Conservation (phyloP, 495 filamentous ascomycete species). For the Xylaria palmicola region DNA sequence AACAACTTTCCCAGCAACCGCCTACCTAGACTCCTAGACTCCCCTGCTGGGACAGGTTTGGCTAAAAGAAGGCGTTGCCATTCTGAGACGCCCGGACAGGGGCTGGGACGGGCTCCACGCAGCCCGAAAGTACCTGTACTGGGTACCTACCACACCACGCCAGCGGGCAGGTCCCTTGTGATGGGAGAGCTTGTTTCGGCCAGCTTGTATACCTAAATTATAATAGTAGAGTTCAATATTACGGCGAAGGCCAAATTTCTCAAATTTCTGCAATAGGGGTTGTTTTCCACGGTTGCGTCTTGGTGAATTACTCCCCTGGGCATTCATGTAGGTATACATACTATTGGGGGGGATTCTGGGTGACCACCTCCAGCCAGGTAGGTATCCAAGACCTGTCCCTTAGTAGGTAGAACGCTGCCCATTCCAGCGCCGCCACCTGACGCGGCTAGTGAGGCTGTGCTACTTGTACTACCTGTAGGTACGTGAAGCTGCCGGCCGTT, state of each 20-base stretch:
- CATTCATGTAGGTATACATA: too few species aligned
- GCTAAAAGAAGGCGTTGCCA: constrained; percentile 6
- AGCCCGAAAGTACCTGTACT: constrained; percentile 3
- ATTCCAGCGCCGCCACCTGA: not conserved
- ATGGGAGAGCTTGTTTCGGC: constrained; percentile 3
- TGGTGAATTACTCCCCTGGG: too few species aligned
- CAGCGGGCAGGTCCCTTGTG: too few species aligned
- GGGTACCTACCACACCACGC: not conserved
- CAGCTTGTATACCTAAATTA: not conserved
- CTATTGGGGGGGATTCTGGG: too few species aligned
- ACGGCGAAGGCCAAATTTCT: too few species aligned
- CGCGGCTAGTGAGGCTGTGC: constrained; percentile 14
- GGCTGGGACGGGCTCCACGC: not conserved
- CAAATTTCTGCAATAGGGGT: too few species aligned
- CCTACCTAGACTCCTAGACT: too few species aligned
- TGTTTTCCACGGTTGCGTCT: too few species aligned
- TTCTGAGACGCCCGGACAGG: constrained; percentile 10
- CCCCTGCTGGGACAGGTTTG: not conserved
- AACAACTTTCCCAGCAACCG: constrained; percentile 3
- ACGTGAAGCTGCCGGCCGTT: not conserved
- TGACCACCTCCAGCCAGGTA: too few species aligned
- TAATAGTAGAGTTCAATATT: not conserved
- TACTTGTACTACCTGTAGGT: not conserved
- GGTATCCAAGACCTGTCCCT: too few species aligned
- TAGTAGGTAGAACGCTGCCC: too few species aligned